phyloP scores from a whole-genome alignment of 1,284 basidiomycete genomes.

The Cryptococcus sp. region DNA sequence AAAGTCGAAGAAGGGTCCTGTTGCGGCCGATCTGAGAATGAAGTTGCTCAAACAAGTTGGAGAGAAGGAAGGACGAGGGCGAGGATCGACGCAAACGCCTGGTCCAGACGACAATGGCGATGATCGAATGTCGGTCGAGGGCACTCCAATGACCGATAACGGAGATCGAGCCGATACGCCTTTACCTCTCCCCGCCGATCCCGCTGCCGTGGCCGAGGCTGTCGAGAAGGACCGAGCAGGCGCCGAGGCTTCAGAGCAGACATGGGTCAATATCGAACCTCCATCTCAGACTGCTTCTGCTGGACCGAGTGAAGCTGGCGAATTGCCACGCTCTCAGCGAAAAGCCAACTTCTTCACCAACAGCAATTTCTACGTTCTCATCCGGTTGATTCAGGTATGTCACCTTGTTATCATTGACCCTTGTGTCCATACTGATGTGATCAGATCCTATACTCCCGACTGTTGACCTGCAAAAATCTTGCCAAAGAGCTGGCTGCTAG shows the following conservation, averaged over 20 bases:
- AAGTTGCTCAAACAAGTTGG: constrained; percentile 63
- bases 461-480: constrained; percentile 70
- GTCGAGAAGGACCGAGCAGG: constrained; percentile 44
- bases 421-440: too few relatives aligned
- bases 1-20: constrained; percentile 40
- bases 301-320: constrained; percentile 9
- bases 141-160: constrained; percentile 25
- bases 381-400: constrained; percentile 80
- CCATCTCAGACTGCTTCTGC: constrained; percentile 20
- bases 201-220: constrained; percentile 43
- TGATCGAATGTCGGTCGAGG: constrained; percentile 19
- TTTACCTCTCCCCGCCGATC: constrained; percentile 34
- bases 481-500: constrained; percentile 52
- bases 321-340: constrained; percentile 20
- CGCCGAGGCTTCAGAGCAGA: constrained; percentile 44
- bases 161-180: constrained; percentile 36
- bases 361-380: constrained; percentile 84
- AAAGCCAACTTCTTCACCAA: constrained; percentile 76
- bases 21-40: constrained; percentile 67
- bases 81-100: constrained; percentile 38
- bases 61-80: constrained; percentile 61
- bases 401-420: too few relatives aligned
- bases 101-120: constrained; percentile 25
- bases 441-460: constrained; percentile 80
- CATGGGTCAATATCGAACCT: constrained; percentile 51